Evolutionary conservation across 306 rosid genomes (phyloP).

Genomic region (Lagenaria siceraria): DNA sequence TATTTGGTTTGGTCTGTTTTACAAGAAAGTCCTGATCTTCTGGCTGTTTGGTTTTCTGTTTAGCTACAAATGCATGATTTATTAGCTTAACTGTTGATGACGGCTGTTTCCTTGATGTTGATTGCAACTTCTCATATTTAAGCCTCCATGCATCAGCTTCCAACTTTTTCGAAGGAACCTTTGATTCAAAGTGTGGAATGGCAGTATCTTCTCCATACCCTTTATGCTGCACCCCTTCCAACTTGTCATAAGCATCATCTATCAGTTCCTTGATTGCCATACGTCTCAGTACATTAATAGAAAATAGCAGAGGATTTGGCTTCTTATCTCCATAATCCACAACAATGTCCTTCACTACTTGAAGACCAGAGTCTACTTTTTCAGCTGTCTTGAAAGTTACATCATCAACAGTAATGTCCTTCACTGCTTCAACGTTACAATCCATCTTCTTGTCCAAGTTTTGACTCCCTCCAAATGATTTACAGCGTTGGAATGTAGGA

Average conservation of each 20-base stretch:
- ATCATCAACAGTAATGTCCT: conserved; percentile 82
- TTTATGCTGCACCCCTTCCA: conserved; percentile 24
- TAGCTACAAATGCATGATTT: conserved; percentile 30
- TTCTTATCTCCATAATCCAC: conserved; percentile 71
- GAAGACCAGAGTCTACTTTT: conserved; percentile 35
- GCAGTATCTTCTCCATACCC: conserved; percentile 36
- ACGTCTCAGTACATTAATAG: conserved; percentile 27
- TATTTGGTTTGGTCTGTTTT: conserved; percentile 64
- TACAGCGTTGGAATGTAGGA: conserved; percentile 59
- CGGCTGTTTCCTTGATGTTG: conserved; percentile 43
- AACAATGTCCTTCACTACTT: conserved; percentile 75
- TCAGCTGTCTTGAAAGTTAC: conserved; percentile 54
- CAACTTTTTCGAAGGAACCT: conserved; percentile 23
- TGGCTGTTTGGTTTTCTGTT: conserved; percentile 54
- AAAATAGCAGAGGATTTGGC: conserved; percentile 22
- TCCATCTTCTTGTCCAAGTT: conserved; percentile 38
- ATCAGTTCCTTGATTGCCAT: conserved; percentile 42
- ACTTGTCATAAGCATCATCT: conserved; percentile 27
- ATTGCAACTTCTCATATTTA: conserved; percentile 45
- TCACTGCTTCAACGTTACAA: conserved; percentile 46
- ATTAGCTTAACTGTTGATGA: conserved; percentile 29
- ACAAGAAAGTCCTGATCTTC: conserved; percentile 42
- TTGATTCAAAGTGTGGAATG: conserved; percentile 30
- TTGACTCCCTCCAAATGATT: conserved; percentile 43
- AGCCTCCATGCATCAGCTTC: conserved; percentile 36